Evolutionary conservation across 148 eudicot species (phyloP).

Genomic region (Tetragonia tetragonoides): DNA sequence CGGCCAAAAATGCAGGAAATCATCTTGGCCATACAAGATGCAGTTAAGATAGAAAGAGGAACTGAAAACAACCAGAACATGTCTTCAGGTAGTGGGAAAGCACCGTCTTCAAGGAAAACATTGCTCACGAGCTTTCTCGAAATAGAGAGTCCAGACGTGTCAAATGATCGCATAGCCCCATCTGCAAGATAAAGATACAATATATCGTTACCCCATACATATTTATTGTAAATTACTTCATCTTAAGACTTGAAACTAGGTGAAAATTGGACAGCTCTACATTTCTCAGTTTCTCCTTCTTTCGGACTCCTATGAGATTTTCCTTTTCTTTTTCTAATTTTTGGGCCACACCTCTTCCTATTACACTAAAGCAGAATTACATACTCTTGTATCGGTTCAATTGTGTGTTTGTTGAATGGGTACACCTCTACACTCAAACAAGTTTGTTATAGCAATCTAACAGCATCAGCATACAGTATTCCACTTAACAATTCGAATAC

Average conservation of each 20-base stretch:
- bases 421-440: not conserved
- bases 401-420: not conserved
- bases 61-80: constrained; percentile 37
- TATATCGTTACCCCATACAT: not conserved
- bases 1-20: constrained; percentile 95
- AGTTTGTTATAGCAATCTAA: not conserved
- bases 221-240: not conserved
- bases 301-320: not conserved
- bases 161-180: constrained; percentile 54
- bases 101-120: constrained; percentile 70
- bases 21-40: constrained; percentile 81
- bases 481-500: not conserved
- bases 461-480: not conserved
- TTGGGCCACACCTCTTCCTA: not conserved
- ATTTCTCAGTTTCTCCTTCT: not conserved
- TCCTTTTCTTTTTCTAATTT: not conserved
- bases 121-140: constrained; percentile 90
- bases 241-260: constrained; percentile 2
- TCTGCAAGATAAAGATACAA: constrained; percentile 60
- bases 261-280: constrained; percentile 5
- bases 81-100: constrained; percentile 52
- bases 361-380: not conserved
- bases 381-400: not conserved
- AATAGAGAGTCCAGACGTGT: constrained; percentile 77
- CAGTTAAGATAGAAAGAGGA: constrained; percentile 79